A percentile compares a stretch with the other conserved stretches of the same genome.
phyloP scores from a whole-genome alignment of 129 eudicot species.

The Saussurea involucrata region DNA sequence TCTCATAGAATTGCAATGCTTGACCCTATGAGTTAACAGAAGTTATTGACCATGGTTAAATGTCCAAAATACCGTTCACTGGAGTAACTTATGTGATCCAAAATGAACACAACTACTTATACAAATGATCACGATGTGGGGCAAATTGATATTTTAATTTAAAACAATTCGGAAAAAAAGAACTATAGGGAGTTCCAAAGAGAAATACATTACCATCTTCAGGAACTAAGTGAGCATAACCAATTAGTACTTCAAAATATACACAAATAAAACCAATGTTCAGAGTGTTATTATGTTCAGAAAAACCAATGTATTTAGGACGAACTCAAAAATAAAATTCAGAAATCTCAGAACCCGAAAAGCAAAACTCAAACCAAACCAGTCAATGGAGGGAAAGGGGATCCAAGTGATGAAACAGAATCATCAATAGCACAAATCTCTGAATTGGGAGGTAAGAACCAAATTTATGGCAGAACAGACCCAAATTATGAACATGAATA shows the following conservation, averaged over 20 bases:
- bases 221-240: not conserved
- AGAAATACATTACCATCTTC: conserved; percentile 4
- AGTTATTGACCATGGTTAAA: not conserved
- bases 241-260: not conserved
- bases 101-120: not conserved
- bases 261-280: not conserved
- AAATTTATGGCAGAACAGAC: not conserved
- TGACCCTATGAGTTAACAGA: not conserved
- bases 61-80: not conserved
- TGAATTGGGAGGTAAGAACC: not conserved
- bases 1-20: not conserved
- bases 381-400: not conserved
- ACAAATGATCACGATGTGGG: not conserved
- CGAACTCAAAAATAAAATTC: not conserved
- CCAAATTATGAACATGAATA: not conserved
- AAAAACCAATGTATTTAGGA: not conserved
- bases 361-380: not conserved
- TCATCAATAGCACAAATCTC: not conserved
- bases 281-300: not conserved
- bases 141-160: not conserved
- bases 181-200: not conserved
- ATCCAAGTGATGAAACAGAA: not conserved
- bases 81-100: not conserved
- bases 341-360: not conserved
- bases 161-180: not conserved